Evolutionary conservation across 495 filamentous ascomycete species (phyloP).

Genomic region (Thermochaetoides thermophila): DNA sequence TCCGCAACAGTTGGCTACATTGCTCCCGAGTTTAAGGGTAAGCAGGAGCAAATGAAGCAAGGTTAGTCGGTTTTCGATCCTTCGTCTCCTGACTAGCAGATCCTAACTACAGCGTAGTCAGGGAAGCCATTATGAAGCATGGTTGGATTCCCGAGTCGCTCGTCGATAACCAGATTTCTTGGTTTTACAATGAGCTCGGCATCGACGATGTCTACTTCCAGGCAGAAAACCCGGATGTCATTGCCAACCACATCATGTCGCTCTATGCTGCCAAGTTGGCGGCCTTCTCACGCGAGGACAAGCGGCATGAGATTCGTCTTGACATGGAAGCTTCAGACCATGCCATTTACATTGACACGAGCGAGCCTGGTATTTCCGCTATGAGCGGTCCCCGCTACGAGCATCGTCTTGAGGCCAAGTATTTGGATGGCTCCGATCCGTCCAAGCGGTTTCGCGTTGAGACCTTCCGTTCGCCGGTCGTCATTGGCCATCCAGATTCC

Average conservation of each 20-base stretch:
- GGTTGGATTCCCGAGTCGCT: slow-evolving; percentile 78
- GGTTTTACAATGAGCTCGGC: slow-evolving; percentile 95
- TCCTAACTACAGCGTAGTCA: slow-evolving; percentile 23
- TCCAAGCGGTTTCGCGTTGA: slow-evolving; percentile 69
- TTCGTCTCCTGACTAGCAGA: background rate
- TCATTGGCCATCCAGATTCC: slow-evolving; percentile 35
- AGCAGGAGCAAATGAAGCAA: slow-evolving; percentile 80
- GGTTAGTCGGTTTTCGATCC: slow-evolving; percentile 35
- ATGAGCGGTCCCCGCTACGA: slow-evolving; percentile 76
- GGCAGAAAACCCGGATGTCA: slow-evolving; percentile 71
- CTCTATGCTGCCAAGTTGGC: slow-evolving; percentile 96
- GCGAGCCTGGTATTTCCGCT: slow-evolving; percentile 64
- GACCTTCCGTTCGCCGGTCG: slow-evolving; percentile 85
- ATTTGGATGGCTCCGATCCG: slow-evolving; percentile 60
- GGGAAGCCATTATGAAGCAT: slow-evolving; percentile 24
- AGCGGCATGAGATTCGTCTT: slow-evolving; percentile 78
- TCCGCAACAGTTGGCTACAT: slow-evolving; percentile 92
- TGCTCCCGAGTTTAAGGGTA: slow-evolving; percentile 88
- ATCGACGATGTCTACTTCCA: slow-evolving; percentile 99
- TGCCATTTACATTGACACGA: slow-evolving; percentile 97
- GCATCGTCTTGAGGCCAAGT: slow-evolving; percentile 86
- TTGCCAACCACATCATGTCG: slow-evolving; percentile 86
- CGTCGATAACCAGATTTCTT: slow-evolving; percentile 68
- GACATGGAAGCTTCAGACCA: slow-evolving; percentile 93
- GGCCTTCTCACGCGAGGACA: slow-evolving; percentile 85